These are phyloP conservation scores for Ophioceras dolichostomum DNA, from an alignment of 2,329 filamentous ascomycete species.

Conservation along the genomic window DNA sequence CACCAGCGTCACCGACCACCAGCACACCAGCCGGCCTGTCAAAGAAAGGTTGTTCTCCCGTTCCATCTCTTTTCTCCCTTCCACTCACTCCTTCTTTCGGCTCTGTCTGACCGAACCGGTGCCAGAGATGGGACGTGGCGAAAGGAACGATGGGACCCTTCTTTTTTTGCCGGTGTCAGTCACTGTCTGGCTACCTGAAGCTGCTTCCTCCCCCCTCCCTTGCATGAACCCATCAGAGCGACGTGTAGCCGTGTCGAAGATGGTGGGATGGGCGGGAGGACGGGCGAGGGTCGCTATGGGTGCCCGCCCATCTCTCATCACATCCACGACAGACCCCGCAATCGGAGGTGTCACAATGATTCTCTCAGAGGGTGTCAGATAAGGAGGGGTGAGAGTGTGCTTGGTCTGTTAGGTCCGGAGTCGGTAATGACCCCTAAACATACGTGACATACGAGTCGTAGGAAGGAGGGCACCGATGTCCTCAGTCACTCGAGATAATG, in stretches of 20 bases:
- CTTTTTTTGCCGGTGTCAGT: background rate
- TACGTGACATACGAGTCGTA: too few relatives aligned
- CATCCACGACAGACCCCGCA: background rate
- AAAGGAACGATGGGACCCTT: background rate
- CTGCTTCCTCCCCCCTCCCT: too few relatives aligned
- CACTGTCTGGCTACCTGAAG: too few relatives aligned
- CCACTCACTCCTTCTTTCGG: too few relatives aligned
- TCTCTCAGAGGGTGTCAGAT: background rate
- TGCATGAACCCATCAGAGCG: background rate
- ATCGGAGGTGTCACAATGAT: background rate
- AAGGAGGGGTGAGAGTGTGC: background rate
- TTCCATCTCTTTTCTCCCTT: background rate
- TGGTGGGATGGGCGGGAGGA: too few relatives aligned
- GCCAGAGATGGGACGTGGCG: background rate
- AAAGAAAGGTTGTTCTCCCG: constrained; percentile 1
- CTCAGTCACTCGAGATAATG: too few relatives aligned
- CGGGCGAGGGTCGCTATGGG: background rate
- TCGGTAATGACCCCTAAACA: too few relatives aligned
- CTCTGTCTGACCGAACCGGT: background rate
- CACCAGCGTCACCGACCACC: background rate
- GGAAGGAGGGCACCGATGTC: too few relatives aligned
- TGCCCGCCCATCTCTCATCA: background rate
- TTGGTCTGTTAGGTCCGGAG: too few relatives aligned
- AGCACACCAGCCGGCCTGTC: constrained; percentile 1
- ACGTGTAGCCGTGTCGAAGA: background rate